Evolutionary conservation across 257 asterid genomes (phyloP).

Genomic region (Solanum infundibuliforme): DNA sequence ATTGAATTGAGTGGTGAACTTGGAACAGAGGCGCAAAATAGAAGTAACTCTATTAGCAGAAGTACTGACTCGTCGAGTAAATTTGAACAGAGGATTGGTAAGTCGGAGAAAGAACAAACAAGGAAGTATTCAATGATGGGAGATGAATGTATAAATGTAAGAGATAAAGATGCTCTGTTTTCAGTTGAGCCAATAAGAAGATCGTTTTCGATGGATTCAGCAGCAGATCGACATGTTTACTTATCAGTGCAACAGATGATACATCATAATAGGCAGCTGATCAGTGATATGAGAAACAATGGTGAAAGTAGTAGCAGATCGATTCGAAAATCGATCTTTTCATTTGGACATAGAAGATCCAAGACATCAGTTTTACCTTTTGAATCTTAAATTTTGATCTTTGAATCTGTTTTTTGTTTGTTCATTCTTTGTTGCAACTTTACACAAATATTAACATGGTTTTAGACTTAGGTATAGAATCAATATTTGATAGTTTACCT

Average conservation of each 20-base stretch:
- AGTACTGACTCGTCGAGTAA: slow-evolving; percentile 36
- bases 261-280: slow-evolving; percentile 19
- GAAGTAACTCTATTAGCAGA: slow-evolving; percentile 26
- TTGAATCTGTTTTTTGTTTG: background rate
- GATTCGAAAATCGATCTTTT: slow-evolving; percentile 45
- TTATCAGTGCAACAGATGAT: slow-evolving; percentile 55
- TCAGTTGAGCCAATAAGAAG: slow-evolving; percentile 55
- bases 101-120: slow-evolving; percentile 3
- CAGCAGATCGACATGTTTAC: slow-evolving; percentile 39
- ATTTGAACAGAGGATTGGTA: slow-evolving; percentile 20
- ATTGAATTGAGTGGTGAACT: slow-evolving; percentile 23
- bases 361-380: slow-evolving; percentile 49
- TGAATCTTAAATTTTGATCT: slow-evolving; percentile 8
- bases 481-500: background rate
- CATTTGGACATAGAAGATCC: slow-evolving; percentile 58
- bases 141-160: slow-evolving; percentile 50
- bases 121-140: slow-evolving; percentile 71
- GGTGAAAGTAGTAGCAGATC: slow-evolving; percentile 59
- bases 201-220: slow-evolving; percentile 91
- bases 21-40: slow-evolving; percentile 10
- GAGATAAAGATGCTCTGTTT: slow-evolving; percentile 47
- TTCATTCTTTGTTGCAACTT: background rate
- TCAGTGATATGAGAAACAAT: slow-evolving; percentile 16
- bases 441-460: background rate
- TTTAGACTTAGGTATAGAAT: background rate